Conservation (phyloP, 108 stramenopile genomes). For the Skeletonema tropicum region DNA sequence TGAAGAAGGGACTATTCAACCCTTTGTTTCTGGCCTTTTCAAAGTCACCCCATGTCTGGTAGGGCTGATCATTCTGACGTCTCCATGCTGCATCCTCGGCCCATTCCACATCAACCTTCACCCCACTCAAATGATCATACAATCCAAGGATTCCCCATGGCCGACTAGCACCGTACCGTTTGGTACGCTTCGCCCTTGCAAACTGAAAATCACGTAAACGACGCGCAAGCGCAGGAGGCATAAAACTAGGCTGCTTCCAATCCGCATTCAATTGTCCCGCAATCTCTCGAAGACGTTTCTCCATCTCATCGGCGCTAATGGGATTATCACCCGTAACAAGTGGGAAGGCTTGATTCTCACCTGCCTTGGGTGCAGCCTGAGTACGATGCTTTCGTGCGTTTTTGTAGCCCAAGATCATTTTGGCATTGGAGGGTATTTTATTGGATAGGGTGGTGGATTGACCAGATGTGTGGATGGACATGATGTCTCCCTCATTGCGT, state of each 20-base stretch:
- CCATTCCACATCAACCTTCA: constrained; percentile 88
- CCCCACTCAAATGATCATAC: constrained; percentile 77
- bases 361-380: constrained; percentile 14
- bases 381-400: constrained; percentile 9
- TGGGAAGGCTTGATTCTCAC: constrained; percentile 14
- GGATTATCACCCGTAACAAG: constrained; percentile 6
- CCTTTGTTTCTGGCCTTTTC: constrained; percentile 67
- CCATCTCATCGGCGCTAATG: constrained; percentile 67
- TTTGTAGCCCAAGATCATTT: constrained; percentile 36
- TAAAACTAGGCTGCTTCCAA: constrained; percentile 69
- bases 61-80: constrained; percentile 71
- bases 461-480: constrained; percentile 21
- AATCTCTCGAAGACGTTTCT: constrained; percentile 66
- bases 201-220: constrained; percentile 56
- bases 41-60: constrained; percentile 83
- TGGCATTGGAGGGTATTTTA: constrained; percentile 41
- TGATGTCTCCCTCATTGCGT: constrained; percentile 1
- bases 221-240: constrained; percentile 72
- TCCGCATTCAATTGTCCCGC: constrained; percentile 80
- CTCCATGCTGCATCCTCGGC: constrained; percentile 90
- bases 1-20: constrained; percentile 76
- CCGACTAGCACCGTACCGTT: constrained; percentile 41
- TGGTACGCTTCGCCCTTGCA: constrained; percentile 62
- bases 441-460: constrained; percentile 33
- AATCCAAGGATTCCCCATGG: constrained; percentile 88